phyloP scores from a whole-genome alignment of 345 rosid genomes.

The Fremontodendron californicum region DNA sequence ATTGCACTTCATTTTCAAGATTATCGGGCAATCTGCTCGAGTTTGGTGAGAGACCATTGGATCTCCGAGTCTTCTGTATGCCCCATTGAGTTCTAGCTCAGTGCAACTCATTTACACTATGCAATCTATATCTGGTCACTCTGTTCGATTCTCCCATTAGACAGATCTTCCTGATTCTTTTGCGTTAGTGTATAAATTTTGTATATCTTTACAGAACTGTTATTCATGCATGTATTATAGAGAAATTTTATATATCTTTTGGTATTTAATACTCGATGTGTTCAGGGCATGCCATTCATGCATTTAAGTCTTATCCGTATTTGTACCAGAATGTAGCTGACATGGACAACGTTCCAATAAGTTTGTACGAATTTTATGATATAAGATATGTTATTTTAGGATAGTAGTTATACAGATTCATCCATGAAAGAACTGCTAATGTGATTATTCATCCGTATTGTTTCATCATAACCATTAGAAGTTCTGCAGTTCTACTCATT shows the following conservation, averaged over 20 bases:
- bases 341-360: neutral
- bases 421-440: neutral
- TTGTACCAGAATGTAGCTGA: neutral
- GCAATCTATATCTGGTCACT: neutral
- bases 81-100: neutral
- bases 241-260: neutral
- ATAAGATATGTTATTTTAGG: neutral
- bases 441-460: too few relatives aligned
- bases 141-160: neutral
- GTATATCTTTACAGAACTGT: neutral
- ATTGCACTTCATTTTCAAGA: neutral
- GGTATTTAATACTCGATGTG: neutral
- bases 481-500: neutral
- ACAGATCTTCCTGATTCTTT: neutral
- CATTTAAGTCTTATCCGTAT: neutral
- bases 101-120: neutral
- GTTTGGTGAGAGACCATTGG: neutral
- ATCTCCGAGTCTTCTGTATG: neutral
- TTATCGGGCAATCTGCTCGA: neutral
- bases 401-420: neutral
- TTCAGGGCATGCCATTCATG: neutral
- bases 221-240: neutral
- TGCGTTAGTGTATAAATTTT: neutral
- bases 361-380: neutral
- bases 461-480: neutral